Evolutionary conservation across 2,329 filamentous ascomycete species (phyloP), one percentile per base, ranked within the genome.

Genomic region (Arachnomyces sp.): DNA sequence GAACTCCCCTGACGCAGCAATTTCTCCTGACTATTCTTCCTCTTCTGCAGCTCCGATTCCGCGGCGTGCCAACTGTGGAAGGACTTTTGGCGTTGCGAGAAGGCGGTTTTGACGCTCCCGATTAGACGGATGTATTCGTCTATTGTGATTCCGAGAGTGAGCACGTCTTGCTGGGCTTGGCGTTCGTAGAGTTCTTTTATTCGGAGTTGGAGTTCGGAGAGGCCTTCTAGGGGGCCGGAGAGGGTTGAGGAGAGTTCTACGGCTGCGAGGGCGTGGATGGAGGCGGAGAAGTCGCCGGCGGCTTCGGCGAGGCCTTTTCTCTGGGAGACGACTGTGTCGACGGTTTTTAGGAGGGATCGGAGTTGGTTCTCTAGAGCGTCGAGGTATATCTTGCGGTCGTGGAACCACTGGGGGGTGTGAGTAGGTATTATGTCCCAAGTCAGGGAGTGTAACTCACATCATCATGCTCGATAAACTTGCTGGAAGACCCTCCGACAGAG

Each of bases 81-180:
- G 1, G 89, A 85, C 63, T 95, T 95, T 61, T 98, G 92, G 42
- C 92, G 81, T 63, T 95, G 89, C 28, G 75, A 68, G 57, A 98
- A 98, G 0, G 92, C 86, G 46, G 83, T 85, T 71, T 98, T 98
- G 45, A 96, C 85, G 40, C 85, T 93, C 25, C 88, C 87, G 52
- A 98, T 96, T 32, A 98, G 68, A 4, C 92, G 86, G 52, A 98
- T 93, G 65, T 98, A 98, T 65, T 98, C 92, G 49, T 98, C 92
- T 47, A 98, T 89, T 32, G 94, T 94, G 56, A 96, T 96, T 29
- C 92, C 92, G 49, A 98, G 80, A 0, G 92, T 98, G 38, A 98
- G 73, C 25, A 96, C 82, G 58, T 98, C 92, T 61, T 98, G 92
- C 65, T 95, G 88, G 8, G 92, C 92, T 64, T 98, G 92, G 15